These are phyloP conservation scores for Amanita polypyramis DNA, from an alignment of 768 basidiomycete species.

Conservation along the genomic window DNA sequence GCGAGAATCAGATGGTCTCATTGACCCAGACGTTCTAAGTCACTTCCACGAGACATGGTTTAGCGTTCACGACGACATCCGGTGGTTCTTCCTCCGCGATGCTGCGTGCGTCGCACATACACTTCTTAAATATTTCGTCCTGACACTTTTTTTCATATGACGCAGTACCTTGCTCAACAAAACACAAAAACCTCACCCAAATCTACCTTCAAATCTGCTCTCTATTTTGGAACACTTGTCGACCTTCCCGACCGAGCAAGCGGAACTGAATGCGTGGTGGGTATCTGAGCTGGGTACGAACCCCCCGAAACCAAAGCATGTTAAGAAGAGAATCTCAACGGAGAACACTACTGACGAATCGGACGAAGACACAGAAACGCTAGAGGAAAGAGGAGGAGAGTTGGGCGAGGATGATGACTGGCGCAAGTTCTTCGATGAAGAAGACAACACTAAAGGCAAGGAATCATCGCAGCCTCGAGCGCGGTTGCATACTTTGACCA, in stretches of 20 bases:
- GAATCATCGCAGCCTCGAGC: constrained; percentile 23
- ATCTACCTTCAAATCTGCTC: constrained; percentile 38
- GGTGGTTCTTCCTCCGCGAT: constrained; percentile 85
- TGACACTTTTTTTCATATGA: background rate
- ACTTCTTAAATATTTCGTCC: background rate
- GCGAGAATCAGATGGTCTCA: constrained; percentile 19
- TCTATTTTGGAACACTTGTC: constrained; percentile 55
- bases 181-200: constrained; percentile 22
- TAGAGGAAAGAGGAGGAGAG: constrained; percentile 21
- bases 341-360: constrained; percentile 25
- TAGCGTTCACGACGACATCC: constrained; percentile 69
- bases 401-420: constrained; percentile 53
- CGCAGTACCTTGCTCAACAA: constrained; percentile 22
- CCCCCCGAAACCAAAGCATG: constrained; percentile 38
- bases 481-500: constrained; percentile 53
- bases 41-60: constrained; percentile 66
- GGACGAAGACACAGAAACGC: constrained; percentile 20
- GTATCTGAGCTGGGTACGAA: constrained; percentile 52
- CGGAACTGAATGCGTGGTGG: constrained; percentile 75
- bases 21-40: constrained; percentile 51
- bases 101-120: constrained; percentile 43
- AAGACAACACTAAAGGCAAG: constrained; percentile 23
- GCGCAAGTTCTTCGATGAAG: constrained; percentile 78
- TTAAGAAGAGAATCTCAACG: constrained; percentile 24
- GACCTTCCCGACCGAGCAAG: constrained; percentile 62